phyloP scores from a whole-genome alignment of 257 asterid genomes.

The Salvia rosmarinus region DNA sequence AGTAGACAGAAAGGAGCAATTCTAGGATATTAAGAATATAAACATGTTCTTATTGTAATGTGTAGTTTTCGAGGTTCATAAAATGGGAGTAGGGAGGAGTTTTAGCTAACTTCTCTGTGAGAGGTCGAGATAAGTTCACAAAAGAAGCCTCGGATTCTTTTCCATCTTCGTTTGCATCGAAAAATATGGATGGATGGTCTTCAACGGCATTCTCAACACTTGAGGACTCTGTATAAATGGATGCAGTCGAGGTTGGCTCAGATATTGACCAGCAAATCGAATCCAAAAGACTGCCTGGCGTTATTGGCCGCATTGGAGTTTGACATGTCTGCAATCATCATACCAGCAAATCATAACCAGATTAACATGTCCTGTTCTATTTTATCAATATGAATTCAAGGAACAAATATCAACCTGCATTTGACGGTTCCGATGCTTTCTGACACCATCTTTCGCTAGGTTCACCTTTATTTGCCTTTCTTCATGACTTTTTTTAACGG shows the following conservation, averaged over 20 bases:
- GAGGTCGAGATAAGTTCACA: constrained; percentile 76
- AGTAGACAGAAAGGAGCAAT: background rate
- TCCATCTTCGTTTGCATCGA: constrained; percentile 67
- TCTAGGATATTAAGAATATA: background rate
- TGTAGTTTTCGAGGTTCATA: background rate
- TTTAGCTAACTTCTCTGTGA: constrained; percentile 74
- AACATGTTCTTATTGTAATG: background rate
- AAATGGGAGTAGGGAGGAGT: constrained; percentile 7
- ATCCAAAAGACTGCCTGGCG: constrained; percentile 81
- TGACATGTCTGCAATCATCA: constrained; percentile 69
- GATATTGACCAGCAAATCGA: constrained; percentile 96
- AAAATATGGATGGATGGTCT: constrained; percentile 53
- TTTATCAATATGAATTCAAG: constrained; percentile 4
- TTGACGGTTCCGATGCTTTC: constrained; percentile 75
- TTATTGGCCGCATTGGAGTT: constrained; percentile 83
- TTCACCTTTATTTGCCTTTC: constrained; percentile 67
- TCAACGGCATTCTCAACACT: constrained; percentile 54
- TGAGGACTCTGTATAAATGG: constrained; percentile 69
- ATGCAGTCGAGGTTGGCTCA: constrained; percentile 78
- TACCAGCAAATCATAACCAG: background rate
- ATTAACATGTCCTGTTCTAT: background rate
- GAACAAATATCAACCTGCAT: constrained; percentile 64
- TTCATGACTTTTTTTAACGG: constrained; percentile 47
- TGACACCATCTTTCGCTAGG: constrained; percentile 83
- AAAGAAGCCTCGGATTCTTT: constrained; percentile 79